Evolutionary conservation across 164 flowering plant species (phyloP), one percentile per base, ranked within the genome.

Genomic region (Berberis thunbergii): DNA sequence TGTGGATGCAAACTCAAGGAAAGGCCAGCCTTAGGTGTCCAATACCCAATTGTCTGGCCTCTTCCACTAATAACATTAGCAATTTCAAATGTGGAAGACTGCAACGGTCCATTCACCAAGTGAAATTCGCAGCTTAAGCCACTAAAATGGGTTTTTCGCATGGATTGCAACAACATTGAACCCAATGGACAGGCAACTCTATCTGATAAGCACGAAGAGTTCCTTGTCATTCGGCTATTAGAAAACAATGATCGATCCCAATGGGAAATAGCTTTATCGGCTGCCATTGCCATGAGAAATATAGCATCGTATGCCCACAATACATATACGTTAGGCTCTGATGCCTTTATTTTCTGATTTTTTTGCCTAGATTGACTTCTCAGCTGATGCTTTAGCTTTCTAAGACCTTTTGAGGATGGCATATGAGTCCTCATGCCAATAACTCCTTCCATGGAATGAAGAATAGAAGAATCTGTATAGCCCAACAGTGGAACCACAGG

Each of bases 51-150:
- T n/a, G 3, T 53, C 38, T 69, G 67, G 8, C 5, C 74, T 7
- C 66, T 72, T 4, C 66, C 41, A 2, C 76, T 73, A n/a, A 60
- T 59, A 46, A 81, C 70, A 60, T 84, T 84, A 40, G 81, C 40
- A 41, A 83, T 72, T 59, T 80, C 53, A 42, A 73, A 75, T 2
- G 43, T 52, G 2, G 72, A 45, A 6, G 71, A 8, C 40, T 61
- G 70, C 26, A 78, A 44, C 7, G 80, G 74, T 43, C 78, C 75
- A 6, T 70, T 62, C 4, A 67, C 67, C 1, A 81, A 50, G 4
- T 53, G 42, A 55, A 82, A 72, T 0, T 73, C 69, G 2, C 91
- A 84, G 8, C 70, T 62, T 4, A 83, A 60, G 11, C 87, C 86
- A 43, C 12, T 55, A 52, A 77, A 72, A 3, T 12, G 57, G 0